Conservation (phyloP, 1,139 yeast species). For the Nakaseomyces uthaithaninus region DNA sequence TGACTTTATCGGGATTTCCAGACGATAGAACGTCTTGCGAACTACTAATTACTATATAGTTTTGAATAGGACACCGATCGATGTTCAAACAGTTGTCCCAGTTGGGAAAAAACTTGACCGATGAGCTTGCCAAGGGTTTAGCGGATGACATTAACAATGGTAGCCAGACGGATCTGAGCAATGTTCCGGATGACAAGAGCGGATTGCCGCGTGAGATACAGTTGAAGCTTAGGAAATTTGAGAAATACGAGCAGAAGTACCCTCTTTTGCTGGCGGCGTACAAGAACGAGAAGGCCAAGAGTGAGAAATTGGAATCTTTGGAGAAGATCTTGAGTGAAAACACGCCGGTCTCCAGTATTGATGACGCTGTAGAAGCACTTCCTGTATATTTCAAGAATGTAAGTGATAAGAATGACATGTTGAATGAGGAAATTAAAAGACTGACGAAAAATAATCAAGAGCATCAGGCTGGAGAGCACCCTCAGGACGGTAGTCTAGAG, state of each 20-base stretch:
- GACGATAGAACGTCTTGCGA: no score
- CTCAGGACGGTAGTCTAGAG: constrained; percentile 13
- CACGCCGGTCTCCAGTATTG: constrained; percentile 70
- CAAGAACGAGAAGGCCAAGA: constrained; percentile 65
- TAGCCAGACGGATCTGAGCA: constrained; percentile 13
- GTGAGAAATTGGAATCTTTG: constrained; percentile 53
- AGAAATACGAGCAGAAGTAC: constrained; percentile 82
- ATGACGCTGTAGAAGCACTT: constrained; percentile 44
- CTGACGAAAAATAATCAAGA: constrained; percentile 19
- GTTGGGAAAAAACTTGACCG: constrained; percentile 58
- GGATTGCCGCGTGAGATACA: constrained; percentile 48
- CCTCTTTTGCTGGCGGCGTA: constrained; percentile 78
- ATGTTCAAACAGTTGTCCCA: constrained; percentile 60
- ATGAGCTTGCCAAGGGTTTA: constrained; percentile 39
- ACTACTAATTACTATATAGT: no score
- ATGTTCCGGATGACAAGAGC: constrained; percentile 28
- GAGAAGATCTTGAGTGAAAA: constrained; percentile 67
- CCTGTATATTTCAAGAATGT: constrained; percentile 64
- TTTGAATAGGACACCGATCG: not conserved
- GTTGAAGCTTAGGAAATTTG: constrained; percentile 64
- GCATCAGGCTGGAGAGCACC: constrained; percentile 11
- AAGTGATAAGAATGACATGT: constrained; percentile 49
- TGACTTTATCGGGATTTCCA: no score
- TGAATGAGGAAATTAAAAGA: constrained; percentile 37
- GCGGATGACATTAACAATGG: constrained; percentile 21